phyloP scores from a whole-genome alignment of 306 rosid genomes.

The Prunus mume region DNA sequence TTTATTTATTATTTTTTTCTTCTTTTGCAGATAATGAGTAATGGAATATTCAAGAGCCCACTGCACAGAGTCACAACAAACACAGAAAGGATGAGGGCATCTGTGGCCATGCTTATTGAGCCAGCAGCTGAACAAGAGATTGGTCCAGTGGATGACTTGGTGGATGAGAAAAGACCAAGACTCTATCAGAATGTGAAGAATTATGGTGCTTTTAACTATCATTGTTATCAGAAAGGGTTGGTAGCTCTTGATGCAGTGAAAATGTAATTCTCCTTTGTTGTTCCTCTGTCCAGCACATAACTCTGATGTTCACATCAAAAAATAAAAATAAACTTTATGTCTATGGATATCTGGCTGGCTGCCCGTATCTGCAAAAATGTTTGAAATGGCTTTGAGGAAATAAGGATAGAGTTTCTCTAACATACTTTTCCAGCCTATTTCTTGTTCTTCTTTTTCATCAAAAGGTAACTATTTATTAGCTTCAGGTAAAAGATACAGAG shows the following conservation, averaged over 20 bases:
- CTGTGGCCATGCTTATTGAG: constrained; percentile 11
- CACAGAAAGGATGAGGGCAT: background rate
- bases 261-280: no score
- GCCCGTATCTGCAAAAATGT: no score
- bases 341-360: no score
- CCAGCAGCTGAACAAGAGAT: constrained; percentile 8
- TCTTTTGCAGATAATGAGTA: background rate
- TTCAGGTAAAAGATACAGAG: background rate
- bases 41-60: constrained; percentile 21
- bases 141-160: constrained; percentile 9
- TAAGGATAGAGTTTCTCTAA: background rate
- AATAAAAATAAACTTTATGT: no score
- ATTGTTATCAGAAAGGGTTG: background rate
- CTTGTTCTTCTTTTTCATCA: background rate
- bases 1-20: no score
- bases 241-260: background rate
- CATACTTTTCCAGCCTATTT: no score
- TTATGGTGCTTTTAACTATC: background rate
- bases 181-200: background rate
- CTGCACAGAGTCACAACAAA: constrained; percentile 20
- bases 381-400: background rate
- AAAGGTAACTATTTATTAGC: background rate
- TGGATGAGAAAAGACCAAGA: constrained; percentile 17
- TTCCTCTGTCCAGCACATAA: no score
- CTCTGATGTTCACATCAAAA: no score